Evolutionary conservation across 2,329 filamentous ascomycete genomes (phyloP), one percentile per base, ranked within the genome.

Genomic region (Penicillium sp.): DNA sequence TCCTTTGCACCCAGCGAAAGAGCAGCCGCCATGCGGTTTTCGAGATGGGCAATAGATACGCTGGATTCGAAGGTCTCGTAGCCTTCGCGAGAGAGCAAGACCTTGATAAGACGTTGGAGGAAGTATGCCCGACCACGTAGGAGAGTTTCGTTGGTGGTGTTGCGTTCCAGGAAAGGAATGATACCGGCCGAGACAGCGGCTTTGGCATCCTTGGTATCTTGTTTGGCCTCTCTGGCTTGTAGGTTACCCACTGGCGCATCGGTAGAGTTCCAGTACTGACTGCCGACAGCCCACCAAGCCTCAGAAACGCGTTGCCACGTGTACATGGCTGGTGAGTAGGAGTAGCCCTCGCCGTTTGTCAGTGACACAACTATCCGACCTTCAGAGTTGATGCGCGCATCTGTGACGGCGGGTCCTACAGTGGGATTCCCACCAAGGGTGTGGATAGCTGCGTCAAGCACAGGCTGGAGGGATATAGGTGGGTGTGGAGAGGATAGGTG

Each of bases 231-330:
- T 1, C 87, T 89, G 52, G 91, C 87, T 66, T 92, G 88, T 40
- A 97, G 78, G 54, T 93, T 91, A 52, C 90, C 89, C 56, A 97
- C 87, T 0, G 93, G 93, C 1, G 92, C 93, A 71, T 97, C 95
- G 56, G 93, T 96, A 0, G 93, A 96, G 76, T 99, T 98, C 96
- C 95, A 99, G 76, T 99, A 99, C 74, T 99, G 95, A 68, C 92
- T 96, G 19, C 93, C 93, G 0, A 98, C 93, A 0, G 94, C 94
- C 93, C 95, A 99, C 95, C 95, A 99, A 1, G 92, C 86, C 74
- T 99, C 96, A 2, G 93, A 96, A n/a, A 99, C 83, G 10, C 93
- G 88, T 76, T 98, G 94, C 95, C 95, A 99, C 7, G 88, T 86
- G 76, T 88, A 94, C 89, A 99, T 91, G 19, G 85, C 84, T 0